phyloP scores from a whole-genome alignment of 495 filamentous ascomycete genomes.

The Talaromyces ruber region DNA sequence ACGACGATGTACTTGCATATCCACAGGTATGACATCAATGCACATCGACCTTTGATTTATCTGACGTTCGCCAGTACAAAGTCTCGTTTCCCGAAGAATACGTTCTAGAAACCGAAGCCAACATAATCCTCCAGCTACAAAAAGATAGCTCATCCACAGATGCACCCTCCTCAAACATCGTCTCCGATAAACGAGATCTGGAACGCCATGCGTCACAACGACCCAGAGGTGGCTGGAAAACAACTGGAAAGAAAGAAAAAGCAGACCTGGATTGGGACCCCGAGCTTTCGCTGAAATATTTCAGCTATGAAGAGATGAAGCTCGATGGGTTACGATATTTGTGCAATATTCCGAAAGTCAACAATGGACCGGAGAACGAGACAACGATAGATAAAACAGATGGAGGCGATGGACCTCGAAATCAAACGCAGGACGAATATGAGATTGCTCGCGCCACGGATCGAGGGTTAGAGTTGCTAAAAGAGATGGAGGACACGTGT shows the following conservation, averaged over 20 bases:
- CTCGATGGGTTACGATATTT: conserved; percentile 65
- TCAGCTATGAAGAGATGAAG: conserved; percentile 48
- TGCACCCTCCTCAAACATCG: background rate
- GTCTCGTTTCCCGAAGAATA: conserved; percentile 68
- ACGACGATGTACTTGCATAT: conserved; percentile 86
- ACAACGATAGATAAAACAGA: conserved; percentile 22
- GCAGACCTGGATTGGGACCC: conserved; percentile 1
- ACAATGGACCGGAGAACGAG: conserved; percentile 22
- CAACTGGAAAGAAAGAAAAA: background rate
- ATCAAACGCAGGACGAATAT: conserved; percentile 65
- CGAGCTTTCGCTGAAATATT: background rate
- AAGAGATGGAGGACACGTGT: conserved; percentile 77
- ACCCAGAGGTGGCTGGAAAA: background rate
- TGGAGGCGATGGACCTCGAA: conserved; percentile 20
- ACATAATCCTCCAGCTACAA: conserved; percentile 44
- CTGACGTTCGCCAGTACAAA: conserved; percentile 54
- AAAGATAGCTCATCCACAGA: background rate
- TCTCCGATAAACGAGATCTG: background rate
- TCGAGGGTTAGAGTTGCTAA: conserved; percentile 82
- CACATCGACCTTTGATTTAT: background rate
- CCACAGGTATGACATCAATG: conserved; percentile 61
- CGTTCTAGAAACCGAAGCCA: conserved; percentile 63
- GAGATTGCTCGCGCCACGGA: conserved; percentile 78
- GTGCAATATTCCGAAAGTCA: conserved; percentile 74
- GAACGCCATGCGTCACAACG: background rate